Evolutionary conservation across 1,284 basidiomycete species (phyloP), one percentile per base, ranked within the genome.

Genomic region (Golubevia pallescens): DNA sequence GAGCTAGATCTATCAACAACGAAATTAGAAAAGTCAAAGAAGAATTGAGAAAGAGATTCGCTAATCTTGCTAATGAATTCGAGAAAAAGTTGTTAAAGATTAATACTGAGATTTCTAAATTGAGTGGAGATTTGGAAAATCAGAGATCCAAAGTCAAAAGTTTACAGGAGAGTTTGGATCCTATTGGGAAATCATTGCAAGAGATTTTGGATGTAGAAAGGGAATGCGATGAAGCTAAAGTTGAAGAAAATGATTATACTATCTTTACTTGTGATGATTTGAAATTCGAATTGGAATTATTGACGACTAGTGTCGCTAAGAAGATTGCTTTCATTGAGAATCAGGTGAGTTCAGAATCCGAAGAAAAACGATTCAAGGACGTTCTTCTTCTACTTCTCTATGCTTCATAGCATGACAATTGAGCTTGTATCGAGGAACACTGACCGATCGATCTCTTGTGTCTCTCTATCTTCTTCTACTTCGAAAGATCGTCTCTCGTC

Each of bases 191-290:
- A 20, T 57, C 61, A 13, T 67, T 80, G 1, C 42, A 57, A 16
- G 42, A 61, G 21, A 66, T 81, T 52, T 65, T 66, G 4, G 57
- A 61, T 14, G 62, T 74, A 52, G 77, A 81, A 48, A 61, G 89
- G 7, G 92, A 92, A 64, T 97, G 95, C 82, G 87, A 87, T 2
- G 90, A 91, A n/a, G 95, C 95, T 19, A 97, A 95, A 75, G 92
- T 97, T 2, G 96, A 97, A 81, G 96, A 97, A 86, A 97, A 97
- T 85, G 95, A 97, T 84, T 93, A 97, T 80, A 97, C 95, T 0
- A 90, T 96, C 14, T 93, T 95, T 79, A 95, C 93, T 0, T 90
- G 90, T 72, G 93, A 95, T 82, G 96, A 98, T 86, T 89, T 98
- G 21, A 90, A 91, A 67, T 97, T 95, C 75, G 96, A 98, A 87